phyloP scores from a whole-genome alignment of 805 yeast species.

The Candida corydali region DNA sequence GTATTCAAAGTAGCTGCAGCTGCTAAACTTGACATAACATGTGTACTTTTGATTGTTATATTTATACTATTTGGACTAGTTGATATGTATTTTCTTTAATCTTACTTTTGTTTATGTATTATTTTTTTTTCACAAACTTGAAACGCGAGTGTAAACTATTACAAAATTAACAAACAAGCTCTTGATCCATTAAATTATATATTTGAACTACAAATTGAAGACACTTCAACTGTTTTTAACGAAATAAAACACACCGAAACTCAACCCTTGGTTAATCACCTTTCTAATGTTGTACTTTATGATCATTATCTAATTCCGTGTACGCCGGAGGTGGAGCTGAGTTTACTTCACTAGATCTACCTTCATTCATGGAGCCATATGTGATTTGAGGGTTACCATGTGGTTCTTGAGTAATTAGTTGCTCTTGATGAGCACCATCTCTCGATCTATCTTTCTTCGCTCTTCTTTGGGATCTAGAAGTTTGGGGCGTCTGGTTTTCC shows the following conservation, averaged over 20 bases:
- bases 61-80: too few species aligned
- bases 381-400: constrained; percentile 11
- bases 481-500: constrained; percentile 20
- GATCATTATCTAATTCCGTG: constrained; percentile 18
- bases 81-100: neutral
- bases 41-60: too few species aligned
- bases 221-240: too few species aligned
- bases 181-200: too few species aligned
- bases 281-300: constrained; percentile 11
- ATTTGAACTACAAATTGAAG: too few species aligned
- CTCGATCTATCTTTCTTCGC: neutral
- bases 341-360: constrained; percentile 8
- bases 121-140: neutral
- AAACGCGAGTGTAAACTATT: constrained; percentile 4
- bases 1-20: constrained; percentile 6
- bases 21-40: constrained; percentile 6
- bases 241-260: too few species aligned
- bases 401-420: constrained; percentile 6
- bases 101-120: constrained; percentile 1
- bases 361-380: constrained; percentile 28
- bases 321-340: constrained; percentile 32
- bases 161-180: too few species aligned
- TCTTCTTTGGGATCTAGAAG: neutral
- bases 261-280: too few species aligned
- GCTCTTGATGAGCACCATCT: constrained; percentile 7